These are phyloP conservation scores for Dioszegia hungarica DNA, from an alignment of 768 basidiomycete genomes.

Conservation along the genomic window DNA sequence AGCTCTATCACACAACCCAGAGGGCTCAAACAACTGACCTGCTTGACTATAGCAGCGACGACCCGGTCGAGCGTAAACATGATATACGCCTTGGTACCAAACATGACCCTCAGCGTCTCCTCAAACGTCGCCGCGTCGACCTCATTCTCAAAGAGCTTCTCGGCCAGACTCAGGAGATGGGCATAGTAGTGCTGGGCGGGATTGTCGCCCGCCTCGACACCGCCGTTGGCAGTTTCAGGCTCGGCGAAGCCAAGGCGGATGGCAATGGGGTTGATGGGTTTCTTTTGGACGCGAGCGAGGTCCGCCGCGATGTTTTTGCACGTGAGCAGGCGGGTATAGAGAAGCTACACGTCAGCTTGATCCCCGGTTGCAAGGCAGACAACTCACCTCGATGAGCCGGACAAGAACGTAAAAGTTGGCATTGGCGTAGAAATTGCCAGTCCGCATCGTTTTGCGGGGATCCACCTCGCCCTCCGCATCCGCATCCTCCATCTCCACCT, in stretches of 20 bases:
- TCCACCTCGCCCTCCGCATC: conserved; percentile 7
- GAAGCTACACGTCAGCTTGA: conserved; percentile 8
- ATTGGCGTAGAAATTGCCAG: conserved; percentile 70
- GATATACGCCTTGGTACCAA: conserved; percentile 68
- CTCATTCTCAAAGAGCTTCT: conserved; percentile 89
- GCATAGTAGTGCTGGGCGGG: conserved; percentile 71
- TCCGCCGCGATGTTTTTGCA: conserved; percentile 77
- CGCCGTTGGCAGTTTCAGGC: conserved; percentile 40
- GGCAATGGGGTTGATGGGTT: conserved; percentile 62
- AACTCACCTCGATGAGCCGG: conserved; percentile 74
- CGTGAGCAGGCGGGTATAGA: conserved; percentile 17
- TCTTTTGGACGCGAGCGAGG: conserved; percentile 56
- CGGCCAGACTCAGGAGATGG: conserved; percentile 82
- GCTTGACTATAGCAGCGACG: conserved; percentile 82
- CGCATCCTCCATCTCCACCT: neutral
- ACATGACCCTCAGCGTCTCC: conserved; percentile 81
- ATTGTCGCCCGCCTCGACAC: conserved; percentile 45
- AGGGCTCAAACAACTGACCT: conserved; percentile 59
- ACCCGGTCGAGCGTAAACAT: conserved; percentile 93
- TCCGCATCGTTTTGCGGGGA: conserved; percentile 21
- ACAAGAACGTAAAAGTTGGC: conserved; percentile 87
- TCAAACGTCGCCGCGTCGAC: conserved; percentile 88
- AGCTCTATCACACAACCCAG: neutral
- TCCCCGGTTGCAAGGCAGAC: too few relatives aligned
- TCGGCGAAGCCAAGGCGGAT: conserved; percentile 81